phyloP scores from a whole-genome alignment of 441 rosid genomes.

The Erodium trifolium region DNA sequence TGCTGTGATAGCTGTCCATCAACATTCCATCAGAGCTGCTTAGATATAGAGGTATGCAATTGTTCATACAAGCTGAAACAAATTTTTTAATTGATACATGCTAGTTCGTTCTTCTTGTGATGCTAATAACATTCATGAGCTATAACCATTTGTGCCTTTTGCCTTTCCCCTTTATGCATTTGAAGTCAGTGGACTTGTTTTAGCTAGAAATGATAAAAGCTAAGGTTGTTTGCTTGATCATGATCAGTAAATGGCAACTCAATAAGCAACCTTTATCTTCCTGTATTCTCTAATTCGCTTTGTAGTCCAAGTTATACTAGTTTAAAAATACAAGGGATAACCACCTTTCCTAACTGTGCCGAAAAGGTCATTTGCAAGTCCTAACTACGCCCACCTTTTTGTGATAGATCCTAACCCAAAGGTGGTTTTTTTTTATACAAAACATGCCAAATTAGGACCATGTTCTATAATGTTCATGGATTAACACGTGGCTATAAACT shows the following conservation, averaged over 20 bases:
- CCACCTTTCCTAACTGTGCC: too few species aligned
- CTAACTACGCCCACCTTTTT: too few species aligned
- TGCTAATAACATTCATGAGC: background rate
- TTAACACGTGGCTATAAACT: too few species aligned
- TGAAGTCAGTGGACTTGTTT: background rate
- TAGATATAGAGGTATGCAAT: slow-evolving; percentile 55
- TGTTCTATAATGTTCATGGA: too few species aligned
- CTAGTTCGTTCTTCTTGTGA: background rate
- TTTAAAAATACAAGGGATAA: too few species aligned
- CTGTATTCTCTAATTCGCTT: too few species aligned
- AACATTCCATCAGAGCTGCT: slow-evolving; percentile 89
- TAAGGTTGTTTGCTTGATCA: background rate
- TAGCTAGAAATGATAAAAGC: background rate
- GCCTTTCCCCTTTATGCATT: background rate
- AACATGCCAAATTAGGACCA: too few species aligned
- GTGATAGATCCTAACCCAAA: too few species aligned
- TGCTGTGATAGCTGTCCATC: slow-evolving; percentile 99
- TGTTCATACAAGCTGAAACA: background rate
- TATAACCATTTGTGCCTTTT: background rate
- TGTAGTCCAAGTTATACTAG: too few species aligned
- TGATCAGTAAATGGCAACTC: background rate
- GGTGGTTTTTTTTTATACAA: too few species aligned
- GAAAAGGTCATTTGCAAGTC: too few species aligned
- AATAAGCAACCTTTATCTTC: too few species aligned
- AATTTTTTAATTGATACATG: background rate